phyloP scores from a whole-genome alignment of 345 rosid genomes.

The Gossypioides kirkii region DNA sequence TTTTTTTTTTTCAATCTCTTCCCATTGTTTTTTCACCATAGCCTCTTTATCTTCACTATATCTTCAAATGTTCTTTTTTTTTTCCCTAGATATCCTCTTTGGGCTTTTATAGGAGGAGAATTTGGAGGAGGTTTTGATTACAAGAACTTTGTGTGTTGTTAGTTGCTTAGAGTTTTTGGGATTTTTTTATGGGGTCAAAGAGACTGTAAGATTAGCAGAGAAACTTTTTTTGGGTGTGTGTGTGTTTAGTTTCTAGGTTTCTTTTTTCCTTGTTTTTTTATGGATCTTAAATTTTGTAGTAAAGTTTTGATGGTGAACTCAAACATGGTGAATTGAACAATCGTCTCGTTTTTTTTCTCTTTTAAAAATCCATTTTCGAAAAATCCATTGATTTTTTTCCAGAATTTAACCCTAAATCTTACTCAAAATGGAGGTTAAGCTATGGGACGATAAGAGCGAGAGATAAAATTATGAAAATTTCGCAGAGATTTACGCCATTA shows the following conservation, averaged over 20 bases:
- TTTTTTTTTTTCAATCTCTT: no score
- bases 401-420: no score
- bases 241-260: conserved; percentile 6
- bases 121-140: conserved; percentile 8
- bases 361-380: no score
- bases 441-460: no score
- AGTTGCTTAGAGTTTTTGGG: conserved; percentile 11
- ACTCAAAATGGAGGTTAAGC: no score
- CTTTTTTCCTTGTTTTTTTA: neutral
- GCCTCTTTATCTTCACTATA: no score
- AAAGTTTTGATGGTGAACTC: neutral
- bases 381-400: no score
- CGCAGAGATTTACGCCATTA: no score
- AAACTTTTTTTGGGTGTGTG: neutral
- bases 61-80: no score
- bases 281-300: conserved; percentile 12
- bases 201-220: neutral
- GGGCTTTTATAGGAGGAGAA: conserved; percentile 8
- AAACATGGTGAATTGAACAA: conserved; percentile 13
- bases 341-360: neutral
- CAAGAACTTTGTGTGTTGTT: conserved; percentile 14
- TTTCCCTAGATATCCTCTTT: neutral
- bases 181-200: conserved; percentile 2
- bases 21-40: no score
- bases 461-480: no score